Conservation (phyloP, 1,139 yeast genomes). For the Magnusiomyces paraingens region DNA sequence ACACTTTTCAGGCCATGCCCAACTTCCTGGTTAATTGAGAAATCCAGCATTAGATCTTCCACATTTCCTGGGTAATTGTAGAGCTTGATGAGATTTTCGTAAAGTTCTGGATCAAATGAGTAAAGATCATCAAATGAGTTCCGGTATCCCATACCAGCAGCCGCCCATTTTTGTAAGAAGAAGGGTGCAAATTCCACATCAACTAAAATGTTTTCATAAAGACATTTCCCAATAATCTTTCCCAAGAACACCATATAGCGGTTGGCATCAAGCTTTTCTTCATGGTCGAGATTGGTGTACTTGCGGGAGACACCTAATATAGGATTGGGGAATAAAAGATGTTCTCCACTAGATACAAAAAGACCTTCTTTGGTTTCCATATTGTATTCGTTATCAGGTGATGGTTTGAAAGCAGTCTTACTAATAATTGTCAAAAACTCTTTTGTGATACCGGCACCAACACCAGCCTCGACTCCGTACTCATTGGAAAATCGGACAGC, state of each 20-base stretch:
- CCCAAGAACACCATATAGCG: conserved; percentile 61
- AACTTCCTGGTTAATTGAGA: conserved; percentile 49
- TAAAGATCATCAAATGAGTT: conserved; percentile 74
- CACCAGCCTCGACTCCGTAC: conserved; percentile 79
- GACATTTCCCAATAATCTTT: conserved; percentile 76
- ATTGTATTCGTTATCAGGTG: conserved; percentile 22
- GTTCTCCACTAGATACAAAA: conserved; percentile 51
- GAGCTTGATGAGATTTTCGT: conserved; percentile 57
- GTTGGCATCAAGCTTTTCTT: conserved; percentile 35
- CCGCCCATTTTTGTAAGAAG: conserved; percentile 67
- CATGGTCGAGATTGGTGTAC: conserved; percentile 17
- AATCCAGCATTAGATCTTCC: conserved; percentile 56
- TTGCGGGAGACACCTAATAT: conserved; percentile 37
- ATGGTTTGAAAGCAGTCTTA: conserved; percentile 56
- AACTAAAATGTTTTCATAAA: conserved; percentile 76
- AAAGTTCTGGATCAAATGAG: conserved; percentile 63
- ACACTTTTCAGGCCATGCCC: conserved; percentile 36
- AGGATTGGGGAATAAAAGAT: conserved; percentile 70
- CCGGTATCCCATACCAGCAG: conserved; percentile 33
- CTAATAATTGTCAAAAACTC: conserved; percentile 76
- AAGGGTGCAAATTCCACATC: conserved; percentile 85
- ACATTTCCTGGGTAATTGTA: conserved; percentile 52
- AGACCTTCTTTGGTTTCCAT: conserved; percentile 30
- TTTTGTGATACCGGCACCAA: conserved; percentile 95
- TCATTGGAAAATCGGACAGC: conserved; percentile 64